phyloP scores from a whole-genome alignment of 768 basidiomycete species.

The Lenzites betulinus region DNA sequence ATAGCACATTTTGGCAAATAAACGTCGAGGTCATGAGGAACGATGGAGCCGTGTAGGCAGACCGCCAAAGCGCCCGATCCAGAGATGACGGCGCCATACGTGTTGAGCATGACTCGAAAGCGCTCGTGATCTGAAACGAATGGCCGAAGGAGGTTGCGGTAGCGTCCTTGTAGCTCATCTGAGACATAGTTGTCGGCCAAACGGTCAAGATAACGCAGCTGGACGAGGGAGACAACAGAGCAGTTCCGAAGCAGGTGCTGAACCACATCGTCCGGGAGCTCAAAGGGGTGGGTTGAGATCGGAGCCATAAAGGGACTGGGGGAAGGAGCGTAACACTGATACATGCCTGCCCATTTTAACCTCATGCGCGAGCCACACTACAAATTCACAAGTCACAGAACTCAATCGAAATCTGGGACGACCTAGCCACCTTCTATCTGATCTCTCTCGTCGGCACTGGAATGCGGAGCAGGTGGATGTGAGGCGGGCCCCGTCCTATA shows the following conservation, averaged over 20 bases:
- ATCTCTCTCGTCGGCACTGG: no score
- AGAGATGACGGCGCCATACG: not conserved
- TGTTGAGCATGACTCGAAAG: not conserved
- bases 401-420: no score
- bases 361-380: no score
- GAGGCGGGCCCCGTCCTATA: no score
- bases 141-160: not conserved
- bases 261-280: not conserved
- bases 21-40: not conserved
- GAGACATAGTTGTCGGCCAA: not conserved
- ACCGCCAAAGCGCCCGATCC: not conserved
- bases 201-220: not conserved
- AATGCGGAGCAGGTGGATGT: no score
- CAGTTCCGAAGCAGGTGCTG: not conserved
- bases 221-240: not conserved
- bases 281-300: not conserved
- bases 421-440: no score
- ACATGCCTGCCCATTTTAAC: no score
- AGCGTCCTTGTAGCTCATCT: not conserved
- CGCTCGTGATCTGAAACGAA: not conserved
- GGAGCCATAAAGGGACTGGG: slow-evolving; percentile 9
- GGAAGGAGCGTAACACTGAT: not conserved
- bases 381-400: no score
- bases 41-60: not conserved
- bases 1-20: not conserved